Percentiles rank a stretch among this genome's conserved stretches.
Conservation (phyloP, 2,329 filamentous ascomycete genomes). For the Clarireedia hainanense region DNA sequence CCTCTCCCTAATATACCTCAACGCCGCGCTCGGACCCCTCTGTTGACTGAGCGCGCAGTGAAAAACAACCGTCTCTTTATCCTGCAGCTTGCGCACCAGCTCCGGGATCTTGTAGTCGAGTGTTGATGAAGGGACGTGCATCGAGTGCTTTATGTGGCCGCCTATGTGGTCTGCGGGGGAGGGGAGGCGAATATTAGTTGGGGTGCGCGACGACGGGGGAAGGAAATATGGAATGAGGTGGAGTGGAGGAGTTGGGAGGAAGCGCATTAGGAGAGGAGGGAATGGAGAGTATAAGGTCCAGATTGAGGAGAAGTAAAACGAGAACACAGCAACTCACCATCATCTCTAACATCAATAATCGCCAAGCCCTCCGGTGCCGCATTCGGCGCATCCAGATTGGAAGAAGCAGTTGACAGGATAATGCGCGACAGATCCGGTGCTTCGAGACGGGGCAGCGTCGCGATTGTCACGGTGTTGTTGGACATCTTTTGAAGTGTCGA, state of each 20-base stretch:
- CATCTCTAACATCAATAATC: constrained; percentile 84
- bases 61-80: constrained; percentile 81
- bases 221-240: neutral
- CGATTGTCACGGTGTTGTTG: constrained; percentile 14
- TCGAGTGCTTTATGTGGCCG: constrained; percentile 74
- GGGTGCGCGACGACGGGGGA: neutral
- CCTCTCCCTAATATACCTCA: constrained; percentile 68
- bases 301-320: neutral
- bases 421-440: constrained; percentile 23
- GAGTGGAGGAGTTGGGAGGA: neutral
- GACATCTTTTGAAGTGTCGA: constrained; percentile 15
- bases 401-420: constrained; percentile 19
- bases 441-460: constrained; percentile 26
- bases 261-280: neutral
- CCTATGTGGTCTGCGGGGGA: constrained; percentile 66
- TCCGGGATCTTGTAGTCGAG: constrained; percentile 74
- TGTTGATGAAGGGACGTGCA: constrained; percentile 64
- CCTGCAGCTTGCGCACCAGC: constrained; percentile 67
- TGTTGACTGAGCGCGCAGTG: constrained; percentile 92
- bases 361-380: constrained; percentile 42
- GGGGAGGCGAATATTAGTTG: too few species aligned
- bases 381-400: constrained; percentile 20
- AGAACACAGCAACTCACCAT: constrained; percentile 41
- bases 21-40: constrained; percentile 75
- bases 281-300: neutral